Base-by-base conservation (phyloP, 1,284 basidiomycete genomes). In the Marasmius fiardii region DNA sequence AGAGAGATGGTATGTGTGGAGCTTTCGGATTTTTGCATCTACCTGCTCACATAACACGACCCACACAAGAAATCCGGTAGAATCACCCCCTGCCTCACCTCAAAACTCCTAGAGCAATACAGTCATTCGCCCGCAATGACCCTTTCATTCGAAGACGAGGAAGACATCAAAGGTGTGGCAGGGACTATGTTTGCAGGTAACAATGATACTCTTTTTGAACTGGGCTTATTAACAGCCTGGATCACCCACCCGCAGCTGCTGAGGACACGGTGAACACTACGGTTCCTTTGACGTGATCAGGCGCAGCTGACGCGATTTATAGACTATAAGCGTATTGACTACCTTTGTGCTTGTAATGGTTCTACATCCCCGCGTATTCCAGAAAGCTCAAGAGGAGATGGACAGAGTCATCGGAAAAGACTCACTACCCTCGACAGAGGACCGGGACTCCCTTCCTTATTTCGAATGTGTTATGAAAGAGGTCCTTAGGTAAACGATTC, bases 151-250 rank as follows among this genome's bases (percentile, higher is more conserved):
- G 74, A 77, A 63, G 79, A 80, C 53, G 81, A 82, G 61, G 72
- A 75, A 56, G 80, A 81, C 64, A 82, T 84, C 63, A 81, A 78
- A 68, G 80, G 80, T 34, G 74, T 78, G 23, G 80, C 81, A 39
- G 81, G 77, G 16, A 79, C 77, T 11, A 67, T 84, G 48, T 81
- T 77, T 65, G 77, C 74, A 53, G 76, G 76, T 77, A 62, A 58
- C 68, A 31, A 41, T 16, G 8, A 4, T 16, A 20, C 20, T 21
- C 24, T n/a, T 8, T 37, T 21, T 18, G 21, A 3, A 11, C 43
- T 20, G 11, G 37, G 18, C 18, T 34, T n/a, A 34, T 48, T 35
- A 34, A 34, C 12, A 33, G 20, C 11, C 35, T 47, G 48, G 20
- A 26, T 53, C 23, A 12, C 21, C 70, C 65, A 54, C 64, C 62